A percentile compares a stretch with the other conserved stretches of the same genome.
phyloP scores from a whole-genome alignment of 352 stramenopile species.

The Globisporangium barbulae region DNA sequence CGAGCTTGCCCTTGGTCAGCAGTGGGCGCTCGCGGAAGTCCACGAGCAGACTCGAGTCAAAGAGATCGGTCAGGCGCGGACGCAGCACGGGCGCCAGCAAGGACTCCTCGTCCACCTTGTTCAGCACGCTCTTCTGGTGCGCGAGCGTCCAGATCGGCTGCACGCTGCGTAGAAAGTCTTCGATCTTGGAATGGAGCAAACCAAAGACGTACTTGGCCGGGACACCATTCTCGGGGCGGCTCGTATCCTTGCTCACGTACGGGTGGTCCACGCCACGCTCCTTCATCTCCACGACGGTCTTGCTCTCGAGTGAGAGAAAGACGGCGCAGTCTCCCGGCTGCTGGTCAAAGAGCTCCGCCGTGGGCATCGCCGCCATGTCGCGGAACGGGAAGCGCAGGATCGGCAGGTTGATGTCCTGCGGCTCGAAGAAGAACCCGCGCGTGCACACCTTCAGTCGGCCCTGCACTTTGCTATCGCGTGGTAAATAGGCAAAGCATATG shows the following conservation, averaged over 20 bases:
- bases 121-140: conserved; percentile 65
- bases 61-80: conserved; percentile 71
- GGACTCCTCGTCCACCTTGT: conserved; percentile 83
- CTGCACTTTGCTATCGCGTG: conserved; percentile 56
- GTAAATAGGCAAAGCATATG: not conserved
- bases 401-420: conserved; percentile 73
- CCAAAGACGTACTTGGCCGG: conserved; percentile 75
- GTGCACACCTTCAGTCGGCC: conserved; percentile 87
- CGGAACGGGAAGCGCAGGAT: conserved; percentile 88
- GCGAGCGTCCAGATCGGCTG: conserved; percentile 61
- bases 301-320: conserved; percentile 65
- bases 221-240: conserved; percentile 15
- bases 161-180: conserved; percentile 75
- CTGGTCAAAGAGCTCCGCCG: conserved; percentile 53
- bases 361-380: conserved; percentile 61
- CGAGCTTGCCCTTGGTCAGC: conserved; percentile 62
- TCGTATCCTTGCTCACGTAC: conserved; percentile 64
- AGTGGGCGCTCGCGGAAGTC: conserved; percentile 89
- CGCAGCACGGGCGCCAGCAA: conserved; percentile 73
- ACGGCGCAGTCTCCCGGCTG: conserved; percentile 39
- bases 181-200: conserved; percentile 80
- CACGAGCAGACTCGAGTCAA: conserved; percentile 86
- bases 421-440: conserved; percentile 91
- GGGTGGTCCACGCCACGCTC: conserved; percentile 78
- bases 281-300: conserved; percentile 83